Base-by-base conservation (phyloP, 352 stramenopile species). In the Globisporangium mamillatum region DNA sequence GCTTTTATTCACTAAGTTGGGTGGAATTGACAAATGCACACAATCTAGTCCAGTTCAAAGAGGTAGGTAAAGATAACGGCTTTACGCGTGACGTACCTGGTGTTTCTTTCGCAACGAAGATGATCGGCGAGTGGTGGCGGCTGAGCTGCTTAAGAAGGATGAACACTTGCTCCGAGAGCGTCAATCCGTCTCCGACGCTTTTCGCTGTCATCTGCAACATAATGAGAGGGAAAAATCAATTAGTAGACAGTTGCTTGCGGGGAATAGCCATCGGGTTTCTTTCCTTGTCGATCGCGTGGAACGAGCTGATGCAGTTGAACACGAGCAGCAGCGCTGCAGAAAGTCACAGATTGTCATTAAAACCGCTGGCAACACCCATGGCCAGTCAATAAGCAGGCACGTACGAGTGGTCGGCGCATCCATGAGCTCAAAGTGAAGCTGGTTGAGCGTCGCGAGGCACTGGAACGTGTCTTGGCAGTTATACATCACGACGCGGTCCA, bases 391-490 rank as follows among this genome's bases (percentile, higher is more conserved):
- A 24, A 10, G n/a, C 56, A 32, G 12, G 22, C 2, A 69, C 77
- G 50, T 72, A 92, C 84, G 81, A 38, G 71, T 69, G 7, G 82
- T 69, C 6, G 79, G 10, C n/a, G 70, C 72, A 5, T 88, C 70
- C 32, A 89, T 68, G 25, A 92, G 64, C 67, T 84, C 64, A 50
- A 88, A 92, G 58, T 92, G 84, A 32, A 92, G 64, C 27, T 91
- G 76, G 63, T 90, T 92, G 24, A 92, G 72, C 50, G 84, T 91
- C 57, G 84, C 82, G 29, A 92, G 79, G 79, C 81, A 88, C 69
- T 92, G 82, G 66, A 88, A 89, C 58, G 84, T 84, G 71, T 92
- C 84, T 22, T 76, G 75, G 60, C 84, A 92, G 52, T 70, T 70
- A 61, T 76, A 89, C 1, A 77, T 70, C 41, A 80, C 60, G 24